These are phyloP conservation scores for Aschersonia sp. DNA, from an alignment of 2,329 filamentous ascomycete genomes.

Conservation along the genomic window DNA sequence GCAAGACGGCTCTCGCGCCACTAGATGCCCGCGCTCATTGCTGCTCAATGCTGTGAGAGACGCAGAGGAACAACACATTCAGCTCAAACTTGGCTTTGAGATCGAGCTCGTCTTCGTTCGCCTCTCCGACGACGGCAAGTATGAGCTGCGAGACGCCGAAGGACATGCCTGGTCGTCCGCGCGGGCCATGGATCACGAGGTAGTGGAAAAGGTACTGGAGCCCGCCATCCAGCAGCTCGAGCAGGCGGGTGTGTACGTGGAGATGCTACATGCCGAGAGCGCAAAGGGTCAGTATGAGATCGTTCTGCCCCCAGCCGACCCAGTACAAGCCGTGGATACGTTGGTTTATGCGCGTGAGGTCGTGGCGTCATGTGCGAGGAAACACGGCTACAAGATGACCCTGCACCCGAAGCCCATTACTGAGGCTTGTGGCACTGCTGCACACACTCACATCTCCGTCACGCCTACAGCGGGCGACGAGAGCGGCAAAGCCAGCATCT, in stretches of 20 bases:
- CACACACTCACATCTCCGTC: slow-evolving; percentile 58
- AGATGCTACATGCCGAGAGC: slow-evolving; percentile 63
- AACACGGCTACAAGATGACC: slow-evolving; percentile 51
- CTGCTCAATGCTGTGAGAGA: slow-evolving; percentile 39
- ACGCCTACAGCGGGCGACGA: slow-evolving; percentile 23
- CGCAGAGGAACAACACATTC: slow-evolving; percentile 36
- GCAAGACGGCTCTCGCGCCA: slow-evolving; percentile 31
- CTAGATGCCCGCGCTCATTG: slow-evolving; percentile 50
- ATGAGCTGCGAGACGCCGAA: slow-evolving; percentile 33
- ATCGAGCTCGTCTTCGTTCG: slow-evolving; percentile 64
- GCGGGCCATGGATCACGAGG: slow-evolving; percentile 44
- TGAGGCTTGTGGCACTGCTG: slow-evolving; percentile 44
- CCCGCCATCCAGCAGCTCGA: slow-evolving; percentile 49
- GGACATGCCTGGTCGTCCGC: slow-evolving; percentile 61
- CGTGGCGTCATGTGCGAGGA: slow-evolving; percentile 48
- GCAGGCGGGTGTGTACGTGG: slow-evolving; percentile 47
- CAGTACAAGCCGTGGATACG: slow-evolving; percentile 55
- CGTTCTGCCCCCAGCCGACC: slow-evolving; percentile 46
- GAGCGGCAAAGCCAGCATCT: slow-evolving; percentile 21
- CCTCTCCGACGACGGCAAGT: slow-evolving; percentile 19
- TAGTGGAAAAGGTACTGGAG: slow-evolving; percentile 42
- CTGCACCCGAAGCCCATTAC: slow-evolving; percentile 58
- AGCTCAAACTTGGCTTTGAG: slow-evolving; percentile 63
- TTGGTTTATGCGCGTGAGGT: slow-evolving; percentile 58
- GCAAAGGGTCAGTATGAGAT: slow-evolving; percentile 67